phyloP scores from a whole-genome alignment of 1,284 basidiomycete genomes.

The Anthracocystis walkeri region DNA sequence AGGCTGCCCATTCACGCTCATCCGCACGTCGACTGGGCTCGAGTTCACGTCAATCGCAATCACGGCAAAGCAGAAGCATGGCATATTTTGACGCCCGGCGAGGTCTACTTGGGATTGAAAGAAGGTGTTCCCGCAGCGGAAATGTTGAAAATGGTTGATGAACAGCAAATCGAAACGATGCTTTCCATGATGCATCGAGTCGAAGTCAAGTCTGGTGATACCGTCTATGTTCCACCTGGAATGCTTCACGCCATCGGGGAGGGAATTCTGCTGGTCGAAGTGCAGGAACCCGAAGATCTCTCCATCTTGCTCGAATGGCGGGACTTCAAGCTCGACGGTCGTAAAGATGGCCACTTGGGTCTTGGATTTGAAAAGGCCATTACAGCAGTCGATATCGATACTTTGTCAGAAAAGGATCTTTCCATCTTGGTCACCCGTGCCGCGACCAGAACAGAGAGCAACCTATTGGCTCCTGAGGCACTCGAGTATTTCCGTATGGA shows the following conservation, averaged over 20 bases:
- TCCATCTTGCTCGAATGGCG: slow-evolving; percentile 41
- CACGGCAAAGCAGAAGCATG: slow-evolving; percentile 44
- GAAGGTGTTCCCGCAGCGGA: slow-evolving; percentile 7
- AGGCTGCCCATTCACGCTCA: slow-evolving; percentile 39
- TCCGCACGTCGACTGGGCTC: slow-evolving; percentile 37
- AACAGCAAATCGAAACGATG: slow-evolving; percentile 34
- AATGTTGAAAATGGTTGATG: slow-evolving; percentile 31
- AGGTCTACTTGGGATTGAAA: slow-evolving; percentile 30
- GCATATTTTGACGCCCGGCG: slow-evolving; percentile 27
- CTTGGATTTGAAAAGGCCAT: slow-evolving; percentile 41
- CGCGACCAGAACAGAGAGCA: slow-evolving; percentile 6
- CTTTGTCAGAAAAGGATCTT: slow-evolving; percentile 9
- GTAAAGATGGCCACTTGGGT: slow-evolving; percentile 29
- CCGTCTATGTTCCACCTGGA: slow-evolving; percentile 39
- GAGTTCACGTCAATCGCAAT: slow-evolving; percentile 22
- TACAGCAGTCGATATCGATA: slow-evolving; percentile 17
- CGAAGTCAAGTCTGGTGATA: slow-evolving; percentile 26
- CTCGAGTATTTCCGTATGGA: slow-evolving; percentile 40
- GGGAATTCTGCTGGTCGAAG: slow-evolving; percentile 36
- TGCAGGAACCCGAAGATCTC: slow-evolving; percentile 39
- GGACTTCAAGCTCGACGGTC: slow-evolving; percentile 29
- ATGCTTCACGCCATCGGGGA: slow-evolving; percentile 41
- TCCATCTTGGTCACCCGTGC: slow-evolving; percentile 17
- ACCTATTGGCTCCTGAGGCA: slow-evolving; percentile 16
- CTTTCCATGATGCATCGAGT: slow-evolving; percentile 30